Evolutionary conservation across 352 stramenopile genomes (phyloP).

Genomic region (Pythium aquatile): DNA sequence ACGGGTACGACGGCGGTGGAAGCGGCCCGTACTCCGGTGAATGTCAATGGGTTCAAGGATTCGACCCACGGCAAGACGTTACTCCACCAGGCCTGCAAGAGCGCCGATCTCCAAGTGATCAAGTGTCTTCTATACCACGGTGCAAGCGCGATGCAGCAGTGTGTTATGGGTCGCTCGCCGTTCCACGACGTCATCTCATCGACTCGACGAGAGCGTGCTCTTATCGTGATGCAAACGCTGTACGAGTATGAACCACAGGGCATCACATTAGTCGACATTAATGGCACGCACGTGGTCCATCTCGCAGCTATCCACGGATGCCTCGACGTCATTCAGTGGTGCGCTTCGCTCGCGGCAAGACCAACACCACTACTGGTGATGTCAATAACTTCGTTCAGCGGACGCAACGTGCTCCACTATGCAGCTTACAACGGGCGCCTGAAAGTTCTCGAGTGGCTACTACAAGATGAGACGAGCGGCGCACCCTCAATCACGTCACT

Average conservation of each 20-base stretch:
- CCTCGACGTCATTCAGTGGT: slow-evolving; percentile 62
- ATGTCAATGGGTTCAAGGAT: slow-evolving; percentile 49
- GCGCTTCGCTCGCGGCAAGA: slow-evolving; percentile 22
- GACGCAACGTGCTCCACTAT: slow-evolving; percentile 68
- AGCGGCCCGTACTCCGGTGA: slow-evolving; percentile 6
- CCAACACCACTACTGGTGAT: slow-evolving; percentile 27
- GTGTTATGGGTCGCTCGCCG: slow-evolving; percentile 47
- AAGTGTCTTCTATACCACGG: slow-evolving; percentile 61
- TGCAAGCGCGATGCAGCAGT: slow-evolving; percentile 36
- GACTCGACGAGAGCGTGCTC: slow-evolving; percentile 20
- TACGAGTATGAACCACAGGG: slow-evolving; percentile 49
- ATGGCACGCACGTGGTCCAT: slow-evolving; percentile 63
- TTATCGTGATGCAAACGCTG: slow-evolving; percentile 48
- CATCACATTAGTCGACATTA: slow-evolving; percentile 47
- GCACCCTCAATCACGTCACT: slow-evolving; percentile 38
- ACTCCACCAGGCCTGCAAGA: slow-evolving; percentile 61
- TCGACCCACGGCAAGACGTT: slow-evolving; percentile 48
- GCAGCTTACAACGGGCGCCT: slow-evolving; percentile 61
- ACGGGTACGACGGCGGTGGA: neutral
- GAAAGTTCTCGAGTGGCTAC: slow-evolving; percentile 47
- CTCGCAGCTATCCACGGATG: slow-evolving; percentile 66
- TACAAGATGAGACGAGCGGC: slow-evolving; percentile 18
- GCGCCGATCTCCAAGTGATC: slow-evolving; percentile 47
- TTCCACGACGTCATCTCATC: slow-evolving; percentile 60
- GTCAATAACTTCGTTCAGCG: slow-evolving; percentile 55